Percentiles rank a stretch among this genome's conserved stretches.
These are phyloP conservation scores for Lachancea thermotolerans DNA, from an alignment of 805 yeast genomes.

Conservation along the genomic window DNA sequence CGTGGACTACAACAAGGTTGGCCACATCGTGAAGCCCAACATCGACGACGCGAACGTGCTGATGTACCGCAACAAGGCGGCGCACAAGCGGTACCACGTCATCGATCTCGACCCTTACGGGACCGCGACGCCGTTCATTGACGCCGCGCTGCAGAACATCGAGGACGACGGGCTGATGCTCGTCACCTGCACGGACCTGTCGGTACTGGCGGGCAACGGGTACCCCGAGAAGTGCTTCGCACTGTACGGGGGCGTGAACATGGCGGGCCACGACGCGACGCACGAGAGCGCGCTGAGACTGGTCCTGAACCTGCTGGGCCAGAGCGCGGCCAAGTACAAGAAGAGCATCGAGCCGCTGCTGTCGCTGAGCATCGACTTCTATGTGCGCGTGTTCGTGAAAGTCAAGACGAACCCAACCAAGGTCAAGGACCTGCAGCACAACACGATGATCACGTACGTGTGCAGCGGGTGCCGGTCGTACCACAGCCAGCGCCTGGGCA, in stretches of 20 bases:
- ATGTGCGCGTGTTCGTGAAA: slow-evolving; percentile 77
- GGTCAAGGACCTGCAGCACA: slow-evolving; percentile 73
- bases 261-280: slow-evolving; percentile 70
- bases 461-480: slow-evolving; percentile 84
- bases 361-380: slow-evolving; percentile 84
- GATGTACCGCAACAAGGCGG: slow-evolving; percentile 49
- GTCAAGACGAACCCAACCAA: slow-evolving; percentile 71
- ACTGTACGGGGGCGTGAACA: slow-evolving; percentile 85
- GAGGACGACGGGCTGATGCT: slow-evolving; percentile 77
- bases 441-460: slow-evolving; percentile 69
- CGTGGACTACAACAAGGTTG: slow-evolving; percentile 57
- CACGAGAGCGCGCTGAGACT: slow-evolving; percentile 91
- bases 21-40: slow-evolving; percentile 52
- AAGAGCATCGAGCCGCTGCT: slow-evolving; percentile 81
- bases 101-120: slow-evolving; percentile 97
- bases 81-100: slow-evolving; percentile 58
- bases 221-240: slow-evolving; percentile 97
- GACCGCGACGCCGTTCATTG: slow-evolving; percentile 92
- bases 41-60: slow-evolving; percentile 86
- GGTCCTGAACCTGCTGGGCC: slow-evolving; percentile 66
- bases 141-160: slow-evolving; percentile 81
- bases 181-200: slow-evolving; percentile 94
- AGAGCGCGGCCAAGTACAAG: slow-evolving; percentile 85
- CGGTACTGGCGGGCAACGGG: slow-evolving; percentile 91
- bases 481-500: slow-evolving; percentile 69